A percentile compares a stretch with the other conserved stretches of the same genome.
Evolutionary conservation across 2,329 filamentous ascomycete genomes (phyloP).

Genomic region (Septoria linicola): DNA sequence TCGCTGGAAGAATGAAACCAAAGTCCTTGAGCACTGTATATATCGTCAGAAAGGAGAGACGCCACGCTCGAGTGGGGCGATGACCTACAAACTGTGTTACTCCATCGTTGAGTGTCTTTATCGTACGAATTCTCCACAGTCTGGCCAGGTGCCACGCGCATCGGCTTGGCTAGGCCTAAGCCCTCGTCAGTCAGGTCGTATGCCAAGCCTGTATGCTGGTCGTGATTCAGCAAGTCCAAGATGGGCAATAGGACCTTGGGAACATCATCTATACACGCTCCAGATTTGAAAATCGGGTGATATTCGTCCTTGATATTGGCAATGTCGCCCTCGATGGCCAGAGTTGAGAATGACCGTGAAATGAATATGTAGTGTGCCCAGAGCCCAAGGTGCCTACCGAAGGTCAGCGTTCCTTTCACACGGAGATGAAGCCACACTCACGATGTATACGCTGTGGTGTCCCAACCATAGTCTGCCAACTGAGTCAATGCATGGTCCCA

Average conservation of each 20-base stretch:
- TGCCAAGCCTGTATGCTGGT: conserved; percentile 4
- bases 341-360: conserved; percentile 7
- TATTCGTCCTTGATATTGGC: conserved; percentile 11
- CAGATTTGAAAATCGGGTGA: conserved; percentile 9
- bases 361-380: conserved; percentile 14
- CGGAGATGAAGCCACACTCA: neutral
- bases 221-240: conserved; percentile 8
- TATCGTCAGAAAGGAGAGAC: neutral
- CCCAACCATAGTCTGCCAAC: conserved; percentile 2
- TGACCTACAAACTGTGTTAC: conserved; percentile 5
- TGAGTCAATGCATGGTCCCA: neutral
- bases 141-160: neutral
- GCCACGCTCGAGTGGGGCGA: no score
- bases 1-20: conserved; percentile 8
- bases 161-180: conserved; percentile 7
- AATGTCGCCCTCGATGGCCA: conserved; percentile 8
- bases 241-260: conserved; percentile 10
- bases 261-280: conserved; percentile 9
- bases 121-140: conserved; percentile 5
- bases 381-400: conserved; percentile 1
- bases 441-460: conserved; percentile 3
- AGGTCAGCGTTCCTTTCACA: neutral
- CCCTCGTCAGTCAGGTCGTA: conserved; percentile 3
- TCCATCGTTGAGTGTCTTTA: conserved; percentile 5
- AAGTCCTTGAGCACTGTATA: conserved; percentile 10